Percentiles rank a stretch among this genome's conserved stretches.
Evolutionary conservation across 306 rosid genomes (phyloP).

Genomic region (Erythrophleum fordii): DNA sequence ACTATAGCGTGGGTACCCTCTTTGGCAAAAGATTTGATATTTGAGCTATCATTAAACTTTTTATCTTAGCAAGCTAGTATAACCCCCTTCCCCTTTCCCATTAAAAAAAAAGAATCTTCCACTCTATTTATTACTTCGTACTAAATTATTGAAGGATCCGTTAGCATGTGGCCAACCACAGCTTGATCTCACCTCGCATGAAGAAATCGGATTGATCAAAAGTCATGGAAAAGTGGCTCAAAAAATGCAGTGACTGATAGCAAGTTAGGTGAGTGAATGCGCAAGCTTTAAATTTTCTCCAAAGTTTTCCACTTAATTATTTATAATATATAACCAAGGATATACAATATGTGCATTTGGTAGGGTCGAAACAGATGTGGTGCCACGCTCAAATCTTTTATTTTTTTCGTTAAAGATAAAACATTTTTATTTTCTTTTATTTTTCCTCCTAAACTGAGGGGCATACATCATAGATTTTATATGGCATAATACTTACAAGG

Average conservation of each 20-base stretch:
- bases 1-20: no score
- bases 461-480: neutral
- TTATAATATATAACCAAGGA: neutral
- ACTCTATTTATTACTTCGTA: no score
- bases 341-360: neutral
- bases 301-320: neutral
- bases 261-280: neutral
- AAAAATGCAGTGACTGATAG: neutral
- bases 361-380: conserved; percentile 4
- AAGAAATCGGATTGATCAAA: neutral
- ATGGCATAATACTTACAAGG: neutral
- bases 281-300: neutral
- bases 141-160: neutral
- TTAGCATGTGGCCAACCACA: neutral
- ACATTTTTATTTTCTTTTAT: neutral
- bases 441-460: neutral
- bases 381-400: neutral
- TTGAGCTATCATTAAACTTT: no score
- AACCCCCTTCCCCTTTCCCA: no score
- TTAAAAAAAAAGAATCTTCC: no score
- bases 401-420: neutral
- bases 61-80: no score
- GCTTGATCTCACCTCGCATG: neutral
- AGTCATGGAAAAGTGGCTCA: neutral
- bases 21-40: no score